Percentiles rank a stretch among this genome's conserved stretches.
Conservation (phyloP, 148 eudicot genomes). For the Euryodendron excelsum region DNA sequence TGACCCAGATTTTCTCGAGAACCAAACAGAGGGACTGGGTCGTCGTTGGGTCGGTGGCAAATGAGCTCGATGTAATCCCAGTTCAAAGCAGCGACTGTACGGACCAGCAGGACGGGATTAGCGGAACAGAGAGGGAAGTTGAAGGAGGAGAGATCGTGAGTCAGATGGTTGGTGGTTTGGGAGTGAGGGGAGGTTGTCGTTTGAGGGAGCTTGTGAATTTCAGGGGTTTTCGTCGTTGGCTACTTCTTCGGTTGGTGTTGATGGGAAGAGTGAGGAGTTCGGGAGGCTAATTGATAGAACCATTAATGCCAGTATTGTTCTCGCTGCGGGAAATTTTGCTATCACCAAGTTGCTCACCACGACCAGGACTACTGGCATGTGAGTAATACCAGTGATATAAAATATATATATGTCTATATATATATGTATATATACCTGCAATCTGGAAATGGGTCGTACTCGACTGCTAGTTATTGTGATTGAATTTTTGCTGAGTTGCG, state of each 20-base stretch:
- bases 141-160: constrained; percentile 24
- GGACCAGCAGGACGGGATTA: constrained; percentile 42
- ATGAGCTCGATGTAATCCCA: constrained; percentile 43
- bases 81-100: constrained; percentile 41
- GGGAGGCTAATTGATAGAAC: constrained; percentile 62
- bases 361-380: constrained; percentile 98
- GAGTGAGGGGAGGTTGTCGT: constrained; percentile 50
- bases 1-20: constrained; percentile 20
- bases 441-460: no score
- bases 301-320: constrained; percentile 81
- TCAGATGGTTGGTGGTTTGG: constrained; percentile 60
- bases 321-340: constrained; percentile 85
- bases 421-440: not conserved
- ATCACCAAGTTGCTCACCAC: constrained; percentile 82
- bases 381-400: constrained; percentile 23
- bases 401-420: not conserved
- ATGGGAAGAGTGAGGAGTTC: constrained; percentile 20
- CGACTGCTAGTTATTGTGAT: no score
- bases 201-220: constrained; percentile 42
- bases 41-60: constrained; percentile 30
- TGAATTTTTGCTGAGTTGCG: not conserved
- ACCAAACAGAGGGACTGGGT: constrained; percentile 17
- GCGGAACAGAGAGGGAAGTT: constrained; percentile 30
- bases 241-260: constrained; percentile 19
- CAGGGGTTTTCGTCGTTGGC: constrained; percentile 33